These are phyloP conservation scores for Tricholoma bakamatsutake DNA, from an alignment of 768 basidiomycete genomes.

Conservation along the genomic window DNA sequence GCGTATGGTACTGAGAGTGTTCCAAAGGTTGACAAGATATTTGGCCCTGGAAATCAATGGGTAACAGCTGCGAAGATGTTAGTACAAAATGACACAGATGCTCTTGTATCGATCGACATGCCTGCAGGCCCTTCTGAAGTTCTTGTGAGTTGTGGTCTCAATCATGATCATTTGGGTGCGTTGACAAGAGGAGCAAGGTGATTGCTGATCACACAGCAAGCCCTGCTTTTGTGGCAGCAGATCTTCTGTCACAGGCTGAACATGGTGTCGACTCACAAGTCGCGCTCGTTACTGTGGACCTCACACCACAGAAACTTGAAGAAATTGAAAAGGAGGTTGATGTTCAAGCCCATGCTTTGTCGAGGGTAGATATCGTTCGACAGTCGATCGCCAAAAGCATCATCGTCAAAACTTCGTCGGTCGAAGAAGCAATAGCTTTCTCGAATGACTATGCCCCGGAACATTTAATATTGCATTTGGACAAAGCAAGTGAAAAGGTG, in stretches of 20 bases:
- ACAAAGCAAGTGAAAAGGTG: conserved; percentile 62
- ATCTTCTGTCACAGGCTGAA: conserved; percentile 95
- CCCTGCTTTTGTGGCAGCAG: conserved; percentile 91
- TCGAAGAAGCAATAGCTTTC: conserved; percentile 79
- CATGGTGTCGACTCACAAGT: conserved; percentile 99
- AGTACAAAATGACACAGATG: conserved; percentile 97
- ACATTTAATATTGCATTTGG: conserved; percentile 89
- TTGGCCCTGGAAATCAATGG: conserved; percentile 99
- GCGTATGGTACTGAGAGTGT: conserved; percentile 95
- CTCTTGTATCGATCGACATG: conserved; percentile 97
- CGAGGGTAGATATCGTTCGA: conserved; percentile 86
- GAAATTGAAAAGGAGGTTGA: conserved; percentile 84
- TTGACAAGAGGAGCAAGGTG: conserved; percentile 47
- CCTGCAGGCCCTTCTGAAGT: conserved; percentile 98
- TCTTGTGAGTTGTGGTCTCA: conserved; percentile 52
- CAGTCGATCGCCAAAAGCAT: conserved; percentile 87
- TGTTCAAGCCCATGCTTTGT: conserved; percentile 75
- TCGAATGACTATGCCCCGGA: conserved; percentile 98
- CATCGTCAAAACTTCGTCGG: conserved; percentile 65
- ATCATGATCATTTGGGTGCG: background rate
- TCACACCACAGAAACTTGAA: conserved; percentile 55
- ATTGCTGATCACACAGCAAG: conserved; percentile 86
- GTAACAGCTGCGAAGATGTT: conserved; percentile 99
- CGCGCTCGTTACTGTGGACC: conserved; percentile 77
- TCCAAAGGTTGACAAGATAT: conserved; percentile 98